phyloP scores from a whole-genome alignment of 2,329 filamentous ascomycete species.

The Dactylellina parvicollis region DNA sequence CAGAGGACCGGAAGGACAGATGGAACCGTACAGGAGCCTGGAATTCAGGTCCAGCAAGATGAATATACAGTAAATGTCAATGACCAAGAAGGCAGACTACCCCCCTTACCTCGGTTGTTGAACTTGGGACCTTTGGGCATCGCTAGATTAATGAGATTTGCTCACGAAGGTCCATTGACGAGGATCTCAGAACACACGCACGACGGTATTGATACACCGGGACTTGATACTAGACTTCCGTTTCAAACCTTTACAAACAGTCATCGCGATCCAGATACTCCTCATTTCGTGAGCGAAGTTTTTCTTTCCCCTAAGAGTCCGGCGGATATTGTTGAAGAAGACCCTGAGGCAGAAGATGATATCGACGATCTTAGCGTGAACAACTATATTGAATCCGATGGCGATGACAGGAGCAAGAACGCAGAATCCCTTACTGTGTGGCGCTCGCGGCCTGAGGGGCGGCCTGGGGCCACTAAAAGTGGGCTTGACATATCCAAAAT shows the following conservation, averaged over 20 bases:
- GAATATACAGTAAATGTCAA: not conserved
- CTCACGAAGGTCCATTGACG: not conserved
- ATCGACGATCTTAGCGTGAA: not conserved
- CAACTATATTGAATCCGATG: not conserved
- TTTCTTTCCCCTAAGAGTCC: slow-evolving; percentile 11
- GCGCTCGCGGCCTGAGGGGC: not conserved
- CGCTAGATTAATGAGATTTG: not conserved
- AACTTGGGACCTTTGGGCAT: slow-evolving; percentile 11
- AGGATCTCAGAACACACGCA: slow-evolving; percentile 22
- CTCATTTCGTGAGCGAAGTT: slow-evolving; percentile 15
- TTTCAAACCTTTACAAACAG: slow-evolving; percentile 2
- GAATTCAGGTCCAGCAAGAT: not conserved
- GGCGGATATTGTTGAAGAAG: not conserved
- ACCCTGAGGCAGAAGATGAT: slow-evolving; percentile 1
- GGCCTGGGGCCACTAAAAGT: slow-evolving; percentile 1
- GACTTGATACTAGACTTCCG: not conserved
- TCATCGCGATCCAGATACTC: slow-evolving; percentile 2
- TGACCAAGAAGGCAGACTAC: not conserved
- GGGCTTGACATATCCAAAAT: slow-evolving; percentile 1
- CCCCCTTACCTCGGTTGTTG: slow-evolving; percentile 2
- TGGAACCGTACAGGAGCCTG: not conserved
- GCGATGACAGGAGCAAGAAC: not conserved
- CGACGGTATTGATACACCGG: slow-evolving; percentile 5
- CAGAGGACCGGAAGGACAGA: too few relatives aligned
- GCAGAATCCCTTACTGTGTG: not conserved